Evolutionary conservation across 768 basidiomycete genomes (phyloP).

Genomic region (Melanogaster broomeanus): DNA sequence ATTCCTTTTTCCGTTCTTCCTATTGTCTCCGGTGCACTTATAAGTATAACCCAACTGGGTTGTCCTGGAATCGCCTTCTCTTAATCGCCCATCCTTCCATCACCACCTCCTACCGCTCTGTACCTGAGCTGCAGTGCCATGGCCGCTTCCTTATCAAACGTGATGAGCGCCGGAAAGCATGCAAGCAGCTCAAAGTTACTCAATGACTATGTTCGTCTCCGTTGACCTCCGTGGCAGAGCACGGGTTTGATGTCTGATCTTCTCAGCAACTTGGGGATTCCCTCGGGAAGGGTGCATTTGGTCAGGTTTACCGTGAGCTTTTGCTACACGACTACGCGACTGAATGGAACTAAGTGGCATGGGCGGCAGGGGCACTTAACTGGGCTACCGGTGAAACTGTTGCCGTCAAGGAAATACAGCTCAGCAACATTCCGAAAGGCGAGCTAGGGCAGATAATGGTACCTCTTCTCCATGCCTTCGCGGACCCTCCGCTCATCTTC

Average conservation of each 20-base stretch:
- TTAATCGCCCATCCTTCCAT: not conserved
- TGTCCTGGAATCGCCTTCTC: conserved; percentile 1
- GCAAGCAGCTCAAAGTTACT: conserved; percentile 52
- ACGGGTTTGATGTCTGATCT: conserved; percentile 8
- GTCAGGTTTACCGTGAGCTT: conserved; percentile 91
- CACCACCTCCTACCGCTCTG: not conserved
- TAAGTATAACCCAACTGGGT: not conserved
- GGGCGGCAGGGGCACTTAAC: conserved; percentile 72
- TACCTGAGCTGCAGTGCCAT: conserved; percentile 12
- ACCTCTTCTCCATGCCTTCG: conserved; percentile 19
- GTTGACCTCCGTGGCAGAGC: not conserved
- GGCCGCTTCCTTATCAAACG: conserved; percentile 20
- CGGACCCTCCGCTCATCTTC: conserved; percentile 6
- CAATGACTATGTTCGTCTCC: conserved; percentile 60
- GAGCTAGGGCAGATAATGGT: conserved; percentile 99
- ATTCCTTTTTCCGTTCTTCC: conserved; percentile 11
- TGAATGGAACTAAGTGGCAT: conserved; percentile 65
- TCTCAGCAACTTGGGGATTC: conserved; percentile 92
- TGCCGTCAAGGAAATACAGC: conserved; percentile 96
- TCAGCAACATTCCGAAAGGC: conserved; percentile 90
- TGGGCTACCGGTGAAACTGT: conserved; percentile 98
- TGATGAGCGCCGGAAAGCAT: conserved; percentile 23
- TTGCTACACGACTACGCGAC: conserved; percentile 36
- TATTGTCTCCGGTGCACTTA: not conserved
- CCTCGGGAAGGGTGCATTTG: conserved; percentile 95